phyloP scores from a whole-genome alignment of 345 rosid species.

The rapeseed (Brassica napus) region Da-Ae NC_063452.1:52446001-52446500 shows the following conservation, averaged over 20 bases:
- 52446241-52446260: background rate
- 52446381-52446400: conserved; percentile 3
- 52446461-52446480: conserved; percentile 20
- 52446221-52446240: background rate
- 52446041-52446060: no score
- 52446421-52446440: conserved; percentile 10
- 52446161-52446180: no score
- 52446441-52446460: conserved; percentile 25
- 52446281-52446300: background rate
- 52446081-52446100: no score
- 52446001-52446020: no score
- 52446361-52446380: background rate
- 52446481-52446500: conserved; percentile 32
- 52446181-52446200: no score
- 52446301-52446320: background rate
- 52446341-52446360: background rate
- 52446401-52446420: conserved; percentile 20
- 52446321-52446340: background rate
- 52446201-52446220: background rate
- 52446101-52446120: no score
- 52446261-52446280: background rate
- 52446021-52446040: no score
- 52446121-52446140: no score
- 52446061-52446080: no score
- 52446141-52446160: no score